Conservation (phyloP, 257 asterid species). For the Forsythia viridissima region DNA sequence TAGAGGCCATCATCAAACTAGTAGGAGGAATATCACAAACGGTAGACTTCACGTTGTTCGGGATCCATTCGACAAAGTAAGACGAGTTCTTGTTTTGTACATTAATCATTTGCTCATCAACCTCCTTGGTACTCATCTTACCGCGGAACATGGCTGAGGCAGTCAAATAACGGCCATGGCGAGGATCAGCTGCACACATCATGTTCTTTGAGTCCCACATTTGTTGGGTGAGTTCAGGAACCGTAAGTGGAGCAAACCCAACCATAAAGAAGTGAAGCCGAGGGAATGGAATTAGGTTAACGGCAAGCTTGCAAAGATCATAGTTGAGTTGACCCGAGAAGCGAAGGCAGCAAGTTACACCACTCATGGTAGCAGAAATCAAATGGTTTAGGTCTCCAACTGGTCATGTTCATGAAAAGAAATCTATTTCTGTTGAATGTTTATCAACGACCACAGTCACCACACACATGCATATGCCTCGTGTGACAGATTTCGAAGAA, state of each 20-base stretch:
- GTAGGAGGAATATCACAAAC: slow-evolving; percentile 75
- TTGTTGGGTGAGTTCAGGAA: slow-evolving; percentile 77
- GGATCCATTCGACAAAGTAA: slow-evolving; percentile 72
- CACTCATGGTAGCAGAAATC: slow-evolving; percentile 85
- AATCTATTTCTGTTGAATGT: background rate
- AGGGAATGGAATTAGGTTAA: slow-evolving; percentile 81
- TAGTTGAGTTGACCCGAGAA: slow-evolving; percentile 88
- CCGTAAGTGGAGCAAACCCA: slow-evolving; percentile 83
- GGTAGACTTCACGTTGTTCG: slow-evolving; percentile 67
- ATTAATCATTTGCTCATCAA: slow-evolving; percentile 69
- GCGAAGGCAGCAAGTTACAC: slow-evolving; percentile 81
- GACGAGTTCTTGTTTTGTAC: slow-evolving; percentile 71
- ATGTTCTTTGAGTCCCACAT: slow-evolving; percentile 88
- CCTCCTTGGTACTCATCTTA: slow-evolving; percentile 70
- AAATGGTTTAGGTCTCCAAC: slow-evolving; percentile 80
- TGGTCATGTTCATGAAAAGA: slow-evolving; percentile 14
- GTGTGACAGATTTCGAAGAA: background rate
- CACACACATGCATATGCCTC: background rate
- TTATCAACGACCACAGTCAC: background rate
- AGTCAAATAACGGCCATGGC: slow-evolving; percentile 63
- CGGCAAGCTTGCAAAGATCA: slow-evolving; percentile 77
- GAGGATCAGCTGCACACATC: slow-evolving; percentile 84
- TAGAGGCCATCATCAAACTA: slow-evolving; percentile 68
- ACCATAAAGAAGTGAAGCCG: slow-evolving; percentile 81
- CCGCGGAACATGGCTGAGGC: slow-evolving; percentile 74